Conservation (phyloP, 1,284 basidiomycete species). For the Polyporus tsugae region DNA sequence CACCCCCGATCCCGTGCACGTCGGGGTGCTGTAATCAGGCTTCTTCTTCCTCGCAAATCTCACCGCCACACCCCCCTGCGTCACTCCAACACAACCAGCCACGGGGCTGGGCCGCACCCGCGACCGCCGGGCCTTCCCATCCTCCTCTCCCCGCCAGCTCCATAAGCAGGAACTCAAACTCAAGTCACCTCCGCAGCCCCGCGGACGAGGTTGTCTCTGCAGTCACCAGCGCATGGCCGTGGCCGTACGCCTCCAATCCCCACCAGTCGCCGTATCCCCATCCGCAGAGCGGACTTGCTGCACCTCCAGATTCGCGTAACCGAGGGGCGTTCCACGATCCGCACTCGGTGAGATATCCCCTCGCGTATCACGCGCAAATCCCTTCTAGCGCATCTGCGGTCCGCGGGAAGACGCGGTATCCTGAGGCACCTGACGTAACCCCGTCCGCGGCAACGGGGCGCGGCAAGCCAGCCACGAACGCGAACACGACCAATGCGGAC, state of each 20-base stretch:
- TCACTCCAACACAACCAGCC: not conserved
- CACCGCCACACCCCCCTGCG: conserved; percentile 10
- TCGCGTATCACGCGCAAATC: conserved; percentile 12
- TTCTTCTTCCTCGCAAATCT: conserved; percentile 18
- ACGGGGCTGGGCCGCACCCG: conserved; percentile 12
- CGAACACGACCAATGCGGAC: conserved; percentile 16
- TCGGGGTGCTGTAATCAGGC: conserved; percentile 17
- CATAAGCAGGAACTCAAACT: conserved; percentile 2
- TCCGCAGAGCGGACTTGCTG: not conserved
- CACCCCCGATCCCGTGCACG: conserved; percentile 8
- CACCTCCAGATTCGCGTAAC: conserved; percentile 9
- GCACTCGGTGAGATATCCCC: not conserved
- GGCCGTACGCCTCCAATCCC: conserved; percentile 2
- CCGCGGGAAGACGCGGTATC: conserved; percentile 23
- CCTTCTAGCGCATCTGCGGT: not conserved
- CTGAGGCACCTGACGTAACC: not conserved
- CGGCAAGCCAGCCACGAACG: not conserved
- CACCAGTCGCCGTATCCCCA: not conserved
- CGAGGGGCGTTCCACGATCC: conserved; percentile 3
- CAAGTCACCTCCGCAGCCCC: conserved; percentile 22
- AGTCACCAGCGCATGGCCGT: conserved; percentile 16
- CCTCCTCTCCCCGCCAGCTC: not conserved
- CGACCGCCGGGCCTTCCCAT: conserved; percentile 11
- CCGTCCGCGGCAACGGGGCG: not conserved
- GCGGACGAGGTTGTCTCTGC: conserved; percentile 30